Evolutionary conservation across 192 early-diverging fungal genomes (phyloP).

Genomic region (Linnemannia schmuckeri): DNA sequence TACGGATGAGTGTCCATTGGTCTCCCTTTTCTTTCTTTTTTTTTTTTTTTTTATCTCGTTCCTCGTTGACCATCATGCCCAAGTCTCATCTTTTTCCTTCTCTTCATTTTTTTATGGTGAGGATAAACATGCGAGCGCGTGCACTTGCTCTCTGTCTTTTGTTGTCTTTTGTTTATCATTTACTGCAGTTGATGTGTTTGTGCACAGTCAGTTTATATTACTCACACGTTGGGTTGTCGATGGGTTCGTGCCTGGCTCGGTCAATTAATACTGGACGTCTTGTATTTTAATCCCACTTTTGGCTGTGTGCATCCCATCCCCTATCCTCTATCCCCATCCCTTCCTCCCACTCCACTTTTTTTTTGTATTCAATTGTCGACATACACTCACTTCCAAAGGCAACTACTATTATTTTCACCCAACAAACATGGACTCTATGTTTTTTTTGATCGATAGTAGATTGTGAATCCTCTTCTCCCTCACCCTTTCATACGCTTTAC

Average conservation of each 20-base stretch:
- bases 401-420: background rate
- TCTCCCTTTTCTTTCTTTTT: background rate
- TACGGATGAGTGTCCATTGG: background rate
- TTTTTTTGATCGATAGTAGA: background rate
- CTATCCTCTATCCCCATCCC: background rate
- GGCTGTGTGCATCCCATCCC: background rate
- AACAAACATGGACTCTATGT: background rate
- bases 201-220: background rate
- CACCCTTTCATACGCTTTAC: background rate
- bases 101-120: too few relatives aligned
- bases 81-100: background rate
- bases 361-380: background rate
- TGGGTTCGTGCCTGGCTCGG: constrained; percentile 1
- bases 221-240: background rate
- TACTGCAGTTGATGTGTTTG: background rate
- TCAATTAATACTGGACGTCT: background rate
- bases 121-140: background rate
- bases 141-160: background rate
- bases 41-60: background rate
- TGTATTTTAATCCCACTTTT: background rate
- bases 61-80: background rate
- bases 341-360: background rate
- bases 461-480: background rate
- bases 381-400: background rate
- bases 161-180: background rate